phyloP scores from a whole-genome alignment of 441 rosid genomes.

The Biscutella laevigata region DNA sequence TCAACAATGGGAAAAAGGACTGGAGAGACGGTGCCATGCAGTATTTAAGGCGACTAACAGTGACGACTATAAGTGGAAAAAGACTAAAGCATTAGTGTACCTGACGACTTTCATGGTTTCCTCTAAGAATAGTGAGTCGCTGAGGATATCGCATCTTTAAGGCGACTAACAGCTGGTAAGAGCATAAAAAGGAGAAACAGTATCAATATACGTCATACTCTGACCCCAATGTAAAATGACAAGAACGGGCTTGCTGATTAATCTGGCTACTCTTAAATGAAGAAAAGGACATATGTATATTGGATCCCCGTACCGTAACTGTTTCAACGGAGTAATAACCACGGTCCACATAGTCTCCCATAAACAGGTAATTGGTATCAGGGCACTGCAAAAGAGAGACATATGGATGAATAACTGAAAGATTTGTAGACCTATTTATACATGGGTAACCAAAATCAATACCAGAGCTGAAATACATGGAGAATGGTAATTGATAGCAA shows the following conservation, averaged over 20 bases:
- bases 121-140: slow-evolving; percentile 78
- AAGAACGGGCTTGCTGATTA: background rate
- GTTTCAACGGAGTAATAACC: slow-evolving; percentile 87
- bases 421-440: background rate
- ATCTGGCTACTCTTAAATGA: background rate
- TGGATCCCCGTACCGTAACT: slow-evolving; percentile 50
- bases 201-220: background rate
- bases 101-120: slow-evolving; percentile 96
- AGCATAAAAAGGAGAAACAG: background rate
- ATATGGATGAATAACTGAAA: slow-evolving; percentile 3
- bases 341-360: slow-evolving; percentile 75
- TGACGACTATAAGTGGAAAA: too few relatives aligned
- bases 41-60: too few relatives aligned
- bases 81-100: too few relatives aligned
- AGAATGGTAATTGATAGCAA: background rate
- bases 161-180: slow-evolving; percentile 71
- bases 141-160: slow-evolving; percentile 73
- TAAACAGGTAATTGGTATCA: slow-evolving; percentile 65
- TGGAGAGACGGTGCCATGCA: background rate
- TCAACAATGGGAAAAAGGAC: background rate
- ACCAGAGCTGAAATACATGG: background rate
- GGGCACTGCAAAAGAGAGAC: slow-evolving; percentile 48
- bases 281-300: background rate
- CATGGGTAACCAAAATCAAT: background rate
- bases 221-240: background rate